These are phyloP conservation scores for Pleoardoris graminearum DNA, from an alignment of 2,329 filamentous ascomycete species.

Conservation along the genomic window DNA sequence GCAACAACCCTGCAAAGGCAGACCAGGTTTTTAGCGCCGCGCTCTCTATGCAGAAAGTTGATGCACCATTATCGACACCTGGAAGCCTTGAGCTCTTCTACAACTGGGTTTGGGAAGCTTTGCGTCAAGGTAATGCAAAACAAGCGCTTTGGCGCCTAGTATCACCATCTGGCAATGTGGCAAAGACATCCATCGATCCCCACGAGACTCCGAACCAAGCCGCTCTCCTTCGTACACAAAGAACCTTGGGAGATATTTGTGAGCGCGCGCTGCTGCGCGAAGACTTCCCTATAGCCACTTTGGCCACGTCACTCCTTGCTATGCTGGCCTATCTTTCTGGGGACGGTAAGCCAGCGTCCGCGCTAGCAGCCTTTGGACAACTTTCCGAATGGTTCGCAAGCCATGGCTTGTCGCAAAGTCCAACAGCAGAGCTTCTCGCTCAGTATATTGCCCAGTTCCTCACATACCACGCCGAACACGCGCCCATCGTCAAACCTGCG, in stretches of 20 bases:
- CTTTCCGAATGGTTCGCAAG: slow-evolving; percentile 27
- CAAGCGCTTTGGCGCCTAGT: slow-evolving; percentile 42
- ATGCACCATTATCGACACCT: slow-evolving; percentile 58
- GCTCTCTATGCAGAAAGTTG: slow-evolving; percentile 58
- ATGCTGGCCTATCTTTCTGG: slow-evolving; percentile 69
- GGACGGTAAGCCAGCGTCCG: slow-evolving; percentile 35
- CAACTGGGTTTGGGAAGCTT: slow-evolving; percentile 66
- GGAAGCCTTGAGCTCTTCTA: slow-evolving; percentile 56
- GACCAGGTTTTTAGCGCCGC: slow-evolving; percentile 69
- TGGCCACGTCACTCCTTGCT: slow-evolving; percentile 64
- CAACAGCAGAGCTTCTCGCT: slow-evolving; percentile 65
- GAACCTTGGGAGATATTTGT: slow-evolving; percentile 33
- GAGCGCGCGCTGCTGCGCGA: slow-evolving; percentile 59
- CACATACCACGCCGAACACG: slow-evolving; percentile 64
- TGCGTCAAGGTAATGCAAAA: slow-evolving; percentile 50
- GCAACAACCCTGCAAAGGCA: slow-evolving; percentile 61
- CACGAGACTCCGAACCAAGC: slow-evolving; percentile 14
- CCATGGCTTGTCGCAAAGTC: slow-evolving; percentile 21
- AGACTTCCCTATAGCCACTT: slow-evolving; percentile 50
- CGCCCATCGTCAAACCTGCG: slow-evolving; percentile 68
- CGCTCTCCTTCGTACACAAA: slow-evolving; percentile 21
- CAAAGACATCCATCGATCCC: slow-evolving; percentile 4
- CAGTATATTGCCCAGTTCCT: slow-evolving; percentile 71
- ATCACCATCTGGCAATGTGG: slow-evolving; percentile 27
- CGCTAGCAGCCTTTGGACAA: slow-evolving; percentile 45